Percentiles rank a stretch among this genome's conserved stretches.
phyloP scores from a whole-genome alignment of 495 filamentous ascomycete genomes.

The Sporormia fimetaria region DNA sequence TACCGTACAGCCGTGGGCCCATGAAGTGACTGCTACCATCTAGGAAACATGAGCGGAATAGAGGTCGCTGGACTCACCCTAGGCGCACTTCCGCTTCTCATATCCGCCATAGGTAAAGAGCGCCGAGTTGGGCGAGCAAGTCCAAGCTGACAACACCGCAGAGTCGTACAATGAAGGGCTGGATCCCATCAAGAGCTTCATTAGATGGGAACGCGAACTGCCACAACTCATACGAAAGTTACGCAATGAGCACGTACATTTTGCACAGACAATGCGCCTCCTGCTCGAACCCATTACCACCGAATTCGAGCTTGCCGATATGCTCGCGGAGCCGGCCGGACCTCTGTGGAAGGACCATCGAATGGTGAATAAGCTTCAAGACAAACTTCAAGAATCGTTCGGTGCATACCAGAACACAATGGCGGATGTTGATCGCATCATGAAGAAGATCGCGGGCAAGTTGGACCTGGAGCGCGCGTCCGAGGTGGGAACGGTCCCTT shows the following conservation, averaged over 20 bases:
- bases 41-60: slow-evolving; percentile 13
- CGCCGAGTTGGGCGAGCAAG: too few species aligned
- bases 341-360: slow-evolving; percentile 18
- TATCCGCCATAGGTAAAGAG: slow-evolving; percentile 10
- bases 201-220: slow-evolving; percentile 22
- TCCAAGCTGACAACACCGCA: too few species aligned
- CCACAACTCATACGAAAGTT: slow-evolving; percentile 23
- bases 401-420: slow-evolving; percentile 23
- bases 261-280: slow-evolving; percentile 19
- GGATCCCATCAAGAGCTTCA: slow-evolving; percentile 21
- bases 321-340: slow-evolving; percentile 20
- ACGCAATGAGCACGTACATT: slow-evolving; percentile 25
- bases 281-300: slow-evolving; percentile 24
- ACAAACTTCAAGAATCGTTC: slow-evolving; percentile 23
- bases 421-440: slow-evolving; percentile 21
- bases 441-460: slow-evolving; percentile 23
- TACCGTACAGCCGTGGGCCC: too few species aligned
- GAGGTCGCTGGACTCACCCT: slow-evolving; percentile 19
- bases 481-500: slow-evolving; percentile 14
- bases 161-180: slow-evolving; percentile 21
- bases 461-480: slow-evolving; percentile 21
- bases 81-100: slow-evolving; percentile 15
- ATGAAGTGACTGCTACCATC: too few species aligned
- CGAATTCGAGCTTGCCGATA: slow-evolving; percentile 24
- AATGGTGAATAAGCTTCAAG: slow-evolving; percentile 14